These are phyloP conservation scores for Anisogramma anomala DNA, from an alignment of 2,329 filamentous ascomycete species.

Conservation along the genomic window DNA sequence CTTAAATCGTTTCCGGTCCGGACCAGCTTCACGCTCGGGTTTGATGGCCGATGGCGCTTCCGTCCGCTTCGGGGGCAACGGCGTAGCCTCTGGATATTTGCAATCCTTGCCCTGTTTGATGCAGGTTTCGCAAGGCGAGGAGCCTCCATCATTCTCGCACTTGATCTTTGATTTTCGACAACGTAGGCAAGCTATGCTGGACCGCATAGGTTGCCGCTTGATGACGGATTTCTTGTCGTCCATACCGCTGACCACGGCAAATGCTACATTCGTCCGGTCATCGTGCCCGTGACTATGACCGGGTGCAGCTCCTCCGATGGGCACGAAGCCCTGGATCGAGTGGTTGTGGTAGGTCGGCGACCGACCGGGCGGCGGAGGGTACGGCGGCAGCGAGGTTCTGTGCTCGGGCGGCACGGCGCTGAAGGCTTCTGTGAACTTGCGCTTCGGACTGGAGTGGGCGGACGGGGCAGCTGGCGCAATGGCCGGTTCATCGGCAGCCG, in stretches of 20 bases:
- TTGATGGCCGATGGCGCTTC: conserved; percentile 25
- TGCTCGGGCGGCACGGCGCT: conserved; percentile 20
- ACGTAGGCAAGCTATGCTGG: conserved; percentile 65
- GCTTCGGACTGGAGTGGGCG: conserved; percentile 25
- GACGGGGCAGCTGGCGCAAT: conserved; percentile 19
- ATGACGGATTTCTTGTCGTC: conserved; percentile 34
- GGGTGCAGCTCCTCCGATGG: conserved; percentile 4
- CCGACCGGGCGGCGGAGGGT: conserved; percentile 18
- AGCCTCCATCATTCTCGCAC: conserved; percentile 67
- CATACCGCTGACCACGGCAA: conserved; percentile 23
- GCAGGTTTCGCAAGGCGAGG: conserved; percentile 63
- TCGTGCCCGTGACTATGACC: conserved; percentile 15
- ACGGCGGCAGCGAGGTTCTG: conserved; percentile 20
- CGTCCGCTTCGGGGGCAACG: conserved; percentile 26
- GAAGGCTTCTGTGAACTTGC: conserved; percentile 27
- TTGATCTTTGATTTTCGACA: conserved; percentile 78
- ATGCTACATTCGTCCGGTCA: conserved; percentile 17
- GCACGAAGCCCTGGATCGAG: conserved; percentile 12
- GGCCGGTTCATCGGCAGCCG: conserved; percentile 28
- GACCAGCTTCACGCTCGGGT: conserved; percentile 30
- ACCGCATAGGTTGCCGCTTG: conserved; percentile 51
- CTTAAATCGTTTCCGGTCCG: conserved; percentile 39
- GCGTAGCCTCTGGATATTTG: conserved; percentile 49
- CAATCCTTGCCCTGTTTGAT: conserved; percentile 61
- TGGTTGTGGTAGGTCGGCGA: conserved; percentile 17